Conservation (phyloP, 1,284 basidiomycete species). For the Ustilago curta region DNA sequence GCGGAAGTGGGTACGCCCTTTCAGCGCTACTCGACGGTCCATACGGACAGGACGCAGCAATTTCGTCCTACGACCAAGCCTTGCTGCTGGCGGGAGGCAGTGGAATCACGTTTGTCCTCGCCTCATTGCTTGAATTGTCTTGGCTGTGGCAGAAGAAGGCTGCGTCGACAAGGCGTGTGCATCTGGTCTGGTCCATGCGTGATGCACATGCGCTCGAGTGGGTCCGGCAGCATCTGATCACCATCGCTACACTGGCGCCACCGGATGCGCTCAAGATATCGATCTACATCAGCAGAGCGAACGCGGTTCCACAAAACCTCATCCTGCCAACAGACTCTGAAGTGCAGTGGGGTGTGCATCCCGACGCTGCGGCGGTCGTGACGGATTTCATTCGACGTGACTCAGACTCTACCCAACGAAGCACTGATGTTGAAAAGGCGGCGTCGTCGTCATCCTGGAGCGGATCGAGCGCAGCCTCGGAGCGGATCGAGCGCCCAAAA, state of each 20-base stretch:
- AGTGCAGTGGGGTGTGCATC: slow-evolving; percentile 23
- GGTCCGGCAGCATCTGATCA: slow-evolving; percentile 28
- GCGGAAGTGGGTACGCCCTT: slow-evolving; percentile 3
- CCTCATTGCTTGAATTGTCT: slow-evolving; percentile 45
- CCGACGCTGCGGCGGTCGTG: slow-evolving; percentile 28
- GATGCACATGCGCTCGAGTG: slow-evolving; percentile 21
- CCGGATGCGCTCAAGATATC: slow-evolving; percentile 20
- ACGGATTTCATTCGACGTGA: slow-evolving; percentile 11
- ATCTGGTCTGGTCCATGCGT: slow-evolving; percentile 49
- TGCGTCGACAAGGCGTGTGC: slow-evolving; percentile 18
- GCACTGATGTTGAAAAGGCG: slow-evolving; percentile 23
- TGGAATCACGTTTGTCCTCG: slow-evolving; percentile 56
- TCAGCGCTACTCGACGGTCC: slow-evolving; percentile 58
- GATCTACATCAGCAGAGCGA: slow-evolving; percentile 34
- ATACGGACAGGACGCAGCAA: slow-evolving; percentile 46
- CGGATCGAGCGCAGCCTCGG: background rate
- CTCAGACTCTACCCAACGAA: background rate
- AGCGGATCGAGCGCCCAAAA: background rate
- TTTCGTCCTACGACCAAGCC: slow-evolving; percentile 32
- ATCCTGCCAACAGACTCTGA: slow-evolving; percentile 22
- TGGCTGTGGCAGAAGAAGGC: slow-evolving; percentile 44
- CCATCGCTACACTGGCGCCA: slow-evolving; percentile 28
- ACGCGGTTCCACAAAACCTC: slow-evolving; percentile 6
- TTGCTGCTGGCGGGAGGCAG: slow-evolving; percentile 54
- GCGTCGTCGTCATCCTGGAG: background rate